Evolutionary conservation across 1,139 yeast genomes (phyloP), one percentile per base, ranked within the genome.

Genomic region (Kodamaea alishanica): DNA sequence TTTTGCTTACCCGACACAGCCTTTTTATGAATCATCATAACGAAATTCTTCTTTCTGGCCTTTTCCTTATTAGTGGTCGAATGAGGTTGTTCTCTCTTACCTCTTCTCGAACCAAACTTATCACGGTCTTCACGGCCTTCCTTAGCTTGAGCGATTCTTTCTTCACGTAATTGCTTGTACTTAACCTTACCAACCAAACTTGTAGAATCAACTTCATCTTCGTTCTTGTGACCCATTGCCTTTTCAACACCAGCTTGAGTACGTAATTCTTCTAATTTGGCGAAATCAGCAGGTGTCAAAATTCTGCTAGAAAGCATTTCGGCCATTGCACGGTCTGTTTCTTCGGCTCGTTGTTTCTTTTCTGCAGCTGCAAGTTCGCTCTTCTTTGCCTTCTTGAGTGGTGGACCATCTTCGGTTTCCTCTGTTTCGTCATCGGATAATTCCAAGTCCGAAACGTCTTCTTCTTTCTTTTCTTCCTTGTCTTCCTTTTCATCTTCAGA

Each of bases 21-120:
- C 54, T 80, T 79, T 70, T 92, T 92, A 67, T 92, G 99, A 53
- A 92, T 85, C 90, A 86, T 86, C 99, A 92, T 92, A 60, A 94
- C 92, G 60, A 89, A 92, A 67, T 92, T 94, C 96, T 92, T 92
- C 89, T 88, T 88, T 62, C 97, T 78, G 15, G 90, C 95, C 79
- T 92, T 92, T 64, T 94, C 97, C 65, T 80, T 81, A 65, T 92
- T 92, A 10, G 99, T 94, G 12, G 97, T 90, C 32, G 96, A 86
- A 57, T 84, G 96, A 27, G 82, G 76, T 45, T 68, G 71, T 33
- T 83, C 92, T 63, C 89, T 78, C 65, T 80, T 81, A 53, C 96
- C 95, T 67, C 80, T 84, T 59, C 82, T 79, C 11, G 96, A 84
- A 26, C 97, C 96, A 55, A 81, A 90, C 61, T 83, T 83, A 42